phyloP scores from a whole-genome alignment of 345 rosid genomes.

The Noccaea bulbosa region DNA sequence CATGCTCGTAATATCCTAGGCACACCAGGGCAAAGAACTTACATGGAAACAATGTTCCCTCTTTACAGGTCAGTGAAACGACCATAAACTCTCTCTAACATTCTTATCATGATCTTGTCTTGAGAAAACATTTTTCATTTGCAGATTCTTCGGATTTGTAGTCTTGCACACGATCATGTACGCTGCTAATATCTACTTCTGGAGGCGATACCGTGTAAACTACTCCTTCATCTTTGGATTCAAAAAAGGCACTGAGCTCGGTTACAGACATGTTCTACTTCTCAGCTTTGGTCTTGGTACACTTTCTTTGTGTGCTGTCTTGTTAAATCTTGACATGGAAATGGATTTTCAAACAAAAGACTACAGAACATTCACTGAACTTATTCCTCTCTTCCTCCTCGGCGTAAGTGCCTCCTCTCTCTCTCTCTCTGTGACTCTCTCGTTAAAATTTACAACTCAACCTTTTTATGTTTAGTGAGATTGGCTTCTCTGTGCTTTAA shows the following conservation, averaged over 20 bases:
- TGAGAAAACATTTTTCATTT: conserved; percentile 37
- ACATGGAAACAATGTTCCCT: conserved; percentile 80
- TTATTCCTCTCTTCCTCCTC: conserved; percentile 63
- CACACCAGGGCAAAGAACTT: conserved; percentile 48
- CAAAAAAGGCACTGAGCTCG: conserved; percentile 70
- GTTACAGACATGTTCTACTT: conserved; percentile 63
- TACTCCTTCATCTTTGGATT: conserved; percentile 70
- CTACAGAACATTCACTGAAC: conserved; percentile 58
- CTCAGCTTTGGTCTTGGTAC: conserved; percentile 60
- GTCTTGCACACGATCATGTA: conserved; percentile 66
- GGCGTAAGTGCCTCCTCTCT: conserved; percentile 46
- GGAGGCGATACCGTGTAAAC: conserved; percentile 71
- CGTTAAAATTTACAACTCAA: not conserved
- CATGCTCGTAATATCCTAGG: conserved; percentile 55
- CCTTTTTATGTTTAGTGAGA: not conserved
- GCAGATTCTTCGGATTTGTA: conserved; percentile 68
- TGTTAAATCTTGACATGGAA: conserved; percentile 80
- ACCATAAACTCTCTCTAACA: not conserved
- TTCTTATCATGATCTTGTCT: conserved; percentile 4
- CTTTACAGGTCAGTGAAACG: conserved; percentile 53
- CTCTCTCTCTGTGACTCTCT: not conserved
- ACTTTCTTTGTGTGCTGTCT: conserved; percentile 53
- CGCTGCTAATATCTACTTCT: conserved; percentile 61
- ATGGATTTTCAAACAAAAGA: conserved; percentile 62
- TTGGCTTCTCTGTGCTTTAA: not conserved